Conservation (phyloP, 768 basidiomycete species). For the Russula earlei region DNA sequence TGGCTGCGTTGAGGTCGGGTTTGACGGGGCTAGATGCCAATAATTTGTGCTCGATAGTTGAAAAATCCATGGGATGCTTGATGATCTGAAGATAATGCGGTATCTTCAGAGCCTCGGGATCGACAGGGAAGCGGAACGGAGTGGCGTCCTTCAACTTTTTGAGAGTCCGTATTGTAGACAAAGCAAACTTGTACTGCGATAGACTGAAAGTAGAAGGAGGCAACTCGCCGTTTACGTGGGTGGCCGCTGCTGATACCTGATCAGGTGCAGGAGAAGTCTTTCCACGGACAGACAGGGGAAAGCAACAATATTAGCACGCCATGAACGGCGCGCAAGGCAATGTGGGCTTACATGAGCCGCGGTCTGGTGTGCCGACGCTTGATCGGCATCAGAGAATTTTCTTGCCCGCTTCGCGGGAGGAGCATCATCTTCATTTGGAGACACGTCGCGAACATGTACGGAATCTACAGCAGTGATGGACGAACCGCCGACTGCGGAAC, state of each 20-base stretch:
- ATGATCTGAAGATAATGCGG: constrained; percentile 86
- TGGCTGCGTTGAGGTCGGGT: constrained; percentile 56
- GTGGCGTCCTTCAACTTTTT: constrained; percentile 80
- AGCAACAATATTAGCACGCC: constrained; percentile 50
- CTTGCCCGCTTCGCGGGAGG: constrained; percentile 77
- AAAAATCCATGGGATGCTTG: constrained; percentile 89
- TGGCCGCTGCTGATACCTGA: constrained; percentile 12
- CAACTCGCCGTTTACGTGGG: constrained; percentile 20
- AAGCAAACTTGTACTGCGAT: constrained; percentile 72
- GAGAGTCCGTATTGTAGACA: constrained; percentile 66
- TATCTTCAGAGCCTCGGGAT: constrained; percentile 69
- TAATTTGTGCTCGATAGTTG: constrained; percentile 86
- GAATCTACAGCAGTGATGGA: constrained; percentile 28
- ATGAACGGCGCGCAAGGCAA: constrained; percentile 38
- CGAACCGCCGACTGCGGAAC: constrained; percentile 25
- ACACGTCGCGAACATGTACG: constrained; percentile 21
- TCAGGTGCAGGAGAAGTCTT: constrained; percentile 13
- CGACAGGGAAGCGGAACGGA: constrained; percentile 84
- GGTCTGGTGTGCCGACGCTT: constrained; percentile 55
- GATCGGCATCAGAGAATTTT: constrained; percentile 67
- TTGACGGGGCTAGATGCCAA: constrained; percentile 68
- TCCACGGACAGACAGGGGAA: constrained; percentile 19
- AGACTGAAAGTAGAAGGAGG: constrained; percentile 45
- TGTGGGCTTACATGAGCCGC: constrained; percentile 61
- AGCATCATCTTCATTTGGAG: constrained; percentile 42